phyloP scores from a whole-genome alignment of 116 monocot species.

The Zostera marina region DNA sequence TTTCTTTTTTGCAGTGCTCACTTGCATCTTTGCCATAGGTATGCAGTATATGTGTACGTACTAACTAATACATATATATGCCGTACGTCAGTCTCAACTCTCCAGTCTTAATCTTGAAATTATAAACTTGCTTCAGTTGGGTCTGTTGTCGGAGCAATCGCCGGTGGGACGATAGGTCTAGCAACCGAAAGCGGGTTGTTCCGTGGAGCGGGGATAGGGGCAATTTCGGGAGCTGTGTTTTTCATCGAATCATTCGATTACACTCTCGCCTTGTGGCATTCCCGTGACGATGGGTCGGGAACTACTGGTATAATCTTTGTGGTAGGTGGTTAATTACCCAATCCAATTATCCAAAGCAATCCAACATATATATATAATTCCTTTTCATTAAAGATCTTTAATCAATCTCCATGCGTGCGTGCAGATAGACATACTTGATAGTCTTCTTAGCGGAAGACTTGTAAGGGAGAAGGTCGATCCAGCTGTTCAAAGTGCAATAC shows the following conservation, averaged over 20 bases:
- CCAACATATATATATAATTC: too few species aligned
- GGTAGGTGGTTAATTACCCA: slow-evolving; percentile 10
- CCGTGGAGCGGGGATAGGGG: slow-evolving; percentile 60
- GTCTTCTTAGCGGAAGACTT: slow-evolving; percentile 21
- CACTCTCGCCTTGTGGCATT: slow-evolving; percentile 28
- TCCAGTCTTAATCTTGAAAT: neutral
- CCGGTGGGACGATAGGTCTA: slow-evolving; percentile 53
- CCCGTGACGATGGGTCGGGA: slow-evolving; percentile 22
- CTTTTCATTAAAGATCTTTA: neutral
- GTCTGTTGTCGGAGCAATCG: slow-evolving; percentile 36
- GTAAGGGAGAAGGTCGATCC: slow-evolving; percentile 19
- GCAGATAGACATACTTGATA: slow-evolving; percentile 11
- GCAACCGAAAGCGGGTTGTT: slow-evolving; percentile 52
- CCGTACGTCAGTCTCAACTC: too few species aligned
- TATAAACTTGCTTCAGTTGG: slow-evolving; percentile 31
- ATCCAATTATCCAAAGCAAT: too few species aligned
- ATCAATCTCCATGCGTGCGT: neutral
- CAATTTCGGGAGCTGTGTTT: slow-evolving; percentile 71
- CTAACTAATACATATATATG: neutral
- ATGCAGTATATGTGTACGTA: neutral
- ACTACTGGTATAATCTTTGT: slow-evolving; percentile 16
- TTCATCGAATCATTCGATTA: slow-evolving; percentile 52
- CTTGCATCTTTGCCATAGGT: slow-evolving; percentile 22
- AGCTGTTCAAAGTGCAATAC: slow-evolving; percentile 41
- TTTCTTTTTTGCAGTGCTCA: slow-evolving; percentile 4